These are phyloP conservation scores for Penicillium brevicompactum DNA, from an alignment of 2,329 filamentous ascomycete species.

Conservation along the genomic window DNA sequence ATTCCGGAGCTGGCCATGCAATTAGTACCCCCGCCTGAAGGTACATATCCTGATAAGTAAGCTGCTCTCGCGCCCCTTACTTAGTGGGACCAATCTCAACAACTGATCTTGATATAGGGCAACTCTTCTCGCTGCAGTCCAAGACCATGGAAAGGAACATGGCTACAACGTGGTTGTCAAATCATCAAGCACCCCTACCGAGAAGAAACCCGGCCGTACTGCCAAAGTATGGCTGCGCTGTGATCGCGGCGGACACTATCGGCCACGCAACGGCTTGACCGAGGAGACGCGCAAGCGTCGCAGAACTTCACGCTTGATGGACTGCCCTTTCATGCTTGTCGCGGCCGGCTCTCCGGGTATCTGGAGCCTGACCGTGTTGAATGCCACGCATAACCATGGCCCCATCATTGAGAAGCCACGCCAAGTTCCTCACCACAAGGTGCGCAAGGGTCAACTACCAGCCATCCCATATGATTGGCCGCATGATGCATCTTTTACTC, in stretches of 20 bases:
- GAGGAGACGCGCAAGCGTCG: constrained; percentile 49
- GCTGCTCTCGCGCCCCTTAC: constrained; percentile 10
- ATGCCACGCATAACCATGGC: constrained; percentile 47
- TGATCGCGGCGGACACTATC: constrained; percentile 48
- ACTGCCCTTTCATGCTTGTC: constrained; percentile 49
- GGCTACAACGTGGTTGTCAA: constrained; percentile 50
- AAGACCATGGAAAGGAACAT: constrained; percentile 45
- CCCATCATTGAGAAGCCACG: constrained; percentile 45
- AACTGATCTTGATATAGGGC: constrained; percentile 25
- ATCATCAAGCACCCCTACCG: constrained; percentile 48
- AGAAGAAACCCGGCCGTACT: constrained; percentile 48
- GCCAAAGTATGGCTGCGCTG: constrained; percentile 49
- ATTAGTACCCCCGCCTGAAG: constrained; percentile 45
- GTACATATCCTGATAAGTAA: constrained; percentile 48
- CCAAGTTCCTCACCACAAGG: constrained; percentile 43
- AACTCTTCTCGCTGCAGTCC: constrained; percentile 43
- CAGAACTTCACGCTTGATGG: constrained; percentile 47
- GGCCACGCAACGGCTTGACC: constrained; percentile 47
- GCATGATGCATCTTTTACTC: constrained; percentile 47
- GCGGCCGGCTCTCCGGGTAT: constrained; percentile 47
- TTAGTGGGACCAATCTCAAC: constrained; percentile 5
- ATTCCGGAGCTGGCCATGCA: constrained; percentile 48
- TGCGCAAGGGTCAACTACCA: constrained; percentile 47
- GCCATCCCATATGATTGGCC: constrained; percentile 50
- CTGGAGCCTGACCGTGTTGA: constrained; percentile 46